Evolutionary conservation across 2,329 filamentous ascomycete genomes (phyloP), one percentile per base, ranked within the genome.

Genomic region (Cladobotryum protrusum): DNA sequence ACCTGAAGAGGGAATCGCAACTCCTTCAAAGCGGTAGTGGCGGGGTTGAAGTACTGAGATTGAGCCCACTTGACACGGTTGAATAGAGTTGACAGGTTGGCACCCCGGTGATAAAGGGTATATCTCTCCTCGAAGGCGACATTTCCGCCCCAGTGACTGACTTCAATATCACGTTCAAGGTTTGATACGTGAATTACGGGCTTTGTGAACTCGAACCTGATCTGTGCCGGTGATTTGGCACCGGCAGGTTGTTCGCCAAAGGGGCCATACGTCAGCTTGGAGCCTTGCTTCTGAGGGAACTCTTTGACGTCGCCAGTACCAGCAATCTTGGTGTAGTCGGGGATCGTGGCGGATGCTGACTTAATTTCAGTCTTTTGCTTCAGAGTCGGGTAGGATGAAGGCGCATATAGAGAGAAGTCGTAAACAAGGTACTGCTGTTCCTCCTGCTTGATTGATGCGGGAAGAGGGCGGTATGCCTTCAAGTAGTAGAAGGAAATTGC

Each of bases 341-440:
- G 87, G 24, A 96, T 78, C 59, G 88, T 85, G 56, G 79, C 73
- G 48, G 82, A 86, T 43, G 87, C 80, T 59, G 95, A 84, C 75
- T 96, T 96, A 71, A 99, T 72, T 71, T 97, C 96, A 36, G 93
- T 97, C 81, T 96, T 96, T 69, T 99, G 93, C 74, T 96, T 96
- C 61, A 81, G 68, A 13, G 90, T 96, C 15, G 78, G 72, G 73
- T 99, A 99, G 54, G 86, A 85, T 9, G 89, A 95, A 14, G 85
- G 85, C 43, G 78, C 80, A 70, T 95, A 96, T 57, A 87, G 87
- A 54, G 88, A 92, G 74, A 96, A 95, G 49, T 82, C 77, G 74
- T 95, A 90, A 50, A 81, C 77, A 47, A 99, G 83, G 72, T 85
- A 96, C 71, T 99, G 93, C 67, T 85, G 82, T 46, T 90, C 89